These are phyloP conservation scores for Colletotrichum sp. DNA, from an alignment of 2,329 filamentous ascomycete species.

Conservation along the genomic window DNA sequence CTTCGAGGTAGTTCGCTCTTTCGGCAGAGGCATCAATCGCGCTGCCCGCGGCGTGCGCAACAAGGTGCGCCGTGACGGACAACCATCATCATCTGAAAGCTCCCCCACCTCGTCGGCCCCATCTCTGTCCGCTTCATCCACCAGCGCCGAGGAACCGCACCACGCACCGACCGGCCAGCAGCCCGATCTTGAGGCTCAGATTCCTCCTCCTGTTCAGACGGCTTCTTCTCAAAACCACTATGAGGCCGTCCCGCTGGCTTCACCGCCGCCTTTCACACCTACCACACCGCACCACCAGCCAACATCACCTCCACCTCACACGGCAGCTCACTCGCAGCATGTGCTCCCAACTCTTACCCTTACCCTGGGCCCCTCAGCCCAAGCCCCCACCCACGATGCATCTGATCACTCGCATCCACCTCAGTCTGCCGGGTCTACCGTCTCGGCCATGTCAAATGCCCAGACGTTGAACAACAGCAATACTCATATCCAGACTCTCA, in stretches of 20 bases:
- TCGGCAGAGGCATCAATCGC: constrained; percentile 15
- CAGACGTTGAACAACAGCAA: constrained; percentile 1
- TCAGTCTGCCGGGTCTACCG: constrained; percentile 3
- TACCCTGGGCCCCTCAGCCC: constrained; percentile 11
- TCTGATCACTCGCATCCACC: background rate
- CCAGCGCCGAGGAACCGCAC: constrained; percentile 12
- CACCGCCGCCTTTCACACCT: constrained; percentile 3
- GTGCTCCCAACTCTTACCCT: constrained; percentile 5
- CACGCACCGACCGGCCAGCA: background rate
- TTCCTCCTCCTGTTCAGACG: constrained; percentile 2
- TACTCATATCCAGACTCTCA: constrained; percentile 6
- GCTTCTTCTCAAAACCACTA: background rate
- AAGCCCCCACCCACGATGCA: constrained; percentile 10
- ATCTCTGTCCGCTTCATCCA: constrained; percentile 15
- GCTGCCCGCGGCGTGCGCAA: constrained; percentile 13
- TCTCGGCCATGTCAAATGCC: background rate
- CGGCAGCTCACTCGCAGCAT: background rate
- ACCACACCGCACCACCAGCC: background rate
- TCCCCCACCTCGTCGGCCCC: constrained; percentile 2
- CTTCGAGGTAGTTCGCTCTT: constrained; percentile 11
- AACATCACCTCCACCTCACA: background rate
- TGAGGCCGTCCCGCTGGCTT: constrained; percentile 2
- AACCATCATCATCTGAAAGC: background rate
- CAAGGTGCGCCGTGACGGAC: background rate
- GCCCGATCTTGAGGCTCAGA: constrained; percentile 18